A percentile compares a stretch with the other conserved stretches of the same genome.
phyloP scores from a whole-genome alignment of 2,329 filamentous ascomycete genomes.

The Fusarium phyllophilum region DNA sequence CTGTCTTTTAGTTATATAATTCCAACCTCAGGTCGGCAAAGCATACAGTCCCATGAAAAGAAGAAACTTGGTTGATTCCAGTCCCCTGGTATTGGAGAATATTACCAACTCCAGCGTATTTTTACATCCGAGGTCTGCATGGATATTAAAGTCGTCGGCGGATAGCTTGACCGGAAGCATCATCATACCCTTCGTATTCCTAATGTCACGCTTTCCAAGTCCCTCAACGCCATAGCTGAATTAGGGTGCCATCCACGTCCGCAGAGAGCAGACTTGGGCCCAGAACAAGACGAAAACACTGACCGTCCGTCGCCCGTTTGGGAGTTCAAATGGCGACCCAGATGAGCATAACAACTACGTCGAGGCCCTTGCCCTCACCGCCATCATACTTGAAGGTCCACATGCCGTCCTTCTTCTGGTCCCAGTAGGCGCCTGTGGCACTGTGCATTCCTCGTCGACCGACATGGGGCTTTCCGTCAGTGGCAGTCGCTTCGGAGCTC shows the following conservation, averaged over 20 bases:
- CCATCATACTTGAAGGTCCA: conserved; percentile 89
- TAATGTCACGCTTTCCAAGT: conserved; percentile 43
- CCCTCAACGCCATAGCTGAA: conserved; percentile 44
- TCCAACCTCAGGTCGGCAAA: neutral
- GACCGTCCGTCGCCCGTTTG: neutral
- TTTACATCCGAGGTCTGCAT: conserved; percentile 45
- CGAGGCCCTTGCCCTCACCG: conserved; percentile 72
- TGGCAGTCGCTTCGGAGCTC: conserved; percentile 64
- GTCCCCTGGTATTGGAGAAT: conserved; percentile 20
- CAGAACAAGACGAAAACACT: conserved; percentile 11
- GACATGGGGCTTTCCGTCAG: conserved; percentile 74
- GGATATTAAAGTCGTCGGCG: conserved; percentile 35
- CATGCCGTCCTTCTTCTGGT: conserved; percentile 90
- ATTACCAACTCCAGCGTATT: conserved; percentile 37
- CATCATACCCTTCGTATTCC: conserved; percentile 40
- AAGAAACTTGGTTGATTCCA: conserved; percentile 23
- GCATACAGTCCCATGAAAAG: neutral
- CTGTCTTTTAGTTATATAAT: neutral
- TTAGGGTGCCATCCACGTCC: conserved; percentile 37
- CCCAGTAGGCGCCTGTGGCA: conserved; percentile 87
- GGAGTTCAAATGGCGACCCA: conserved; percentile 74
- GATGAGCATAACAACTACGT: conserved; percentile 77
- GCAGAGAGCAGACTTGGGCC: conserved; percentile 17
- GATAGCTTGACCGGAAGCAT: conserved; percentile 39
- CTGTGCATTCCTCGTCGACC: conserved; percentile 92